Base-by-base conservation (phyloP, 2,329 filamentous ascomycete genomes). In the Penicillium sp. region DNA sequence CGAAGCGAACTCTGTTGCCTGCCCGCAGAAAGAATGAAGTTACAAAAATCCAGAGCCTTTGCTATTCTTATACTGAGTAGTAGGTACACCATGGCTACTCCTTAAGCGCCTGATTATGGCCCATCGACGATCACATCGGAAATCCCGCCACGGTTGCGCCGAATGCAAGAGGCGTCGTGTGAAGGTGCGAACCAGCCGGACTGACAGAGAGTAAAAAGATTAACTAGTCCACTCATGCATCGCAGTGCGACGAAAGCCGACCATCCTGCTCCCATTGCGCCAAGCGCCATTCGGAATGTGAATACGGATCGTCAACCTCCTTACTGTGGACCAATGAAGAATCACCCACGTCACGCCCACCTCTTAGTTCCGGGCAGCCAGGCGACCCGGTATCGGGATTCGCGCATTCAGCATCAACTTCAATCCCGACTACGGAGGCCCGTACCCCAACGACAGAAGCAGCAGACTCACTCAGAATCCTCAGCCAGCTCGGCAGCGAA, bases 141-240 rank as follows among this genome's bases (percentile, higher is more conserved):
- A 69, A 59, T 69, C 66, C 31, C 61, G 66, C 19, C 64, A 66
- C 41, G 66, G 66, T 38, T 69, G 66, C 48, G 30, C 60, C 43
- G 63, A 66, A 55, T 69, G 66, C 54, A 69, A 69, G 53, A 58
- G 62, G 35, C 52, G 66, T 39, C 60, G 66, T 50, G 66, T 69
- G 14, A 69, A 69, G 60, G 65, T 68, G 57, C 29, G 51, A 41
- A 37, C 10, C 5, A 19, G 29, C 5, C 19, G 3, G 14, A 8
- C 13, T 14, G n/a, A 37, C 11, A 9, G 22, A 5, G 19, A 43
- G 25, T 29, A 38, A 43, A n/a, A 16, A 14, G 12, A 25, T 45
- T 19, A n/a, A 22, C 5, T 22, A 45, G 9, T 22, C 8, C 22
- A 39, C n/a, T 39, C 19, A 50, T 38, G 35, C 43, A 34, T 38